Evolutionary conservation across 2,329 filamentous ascomycete species (phyloP).

Genomic region (Colletotrichum karsti): DNA sequence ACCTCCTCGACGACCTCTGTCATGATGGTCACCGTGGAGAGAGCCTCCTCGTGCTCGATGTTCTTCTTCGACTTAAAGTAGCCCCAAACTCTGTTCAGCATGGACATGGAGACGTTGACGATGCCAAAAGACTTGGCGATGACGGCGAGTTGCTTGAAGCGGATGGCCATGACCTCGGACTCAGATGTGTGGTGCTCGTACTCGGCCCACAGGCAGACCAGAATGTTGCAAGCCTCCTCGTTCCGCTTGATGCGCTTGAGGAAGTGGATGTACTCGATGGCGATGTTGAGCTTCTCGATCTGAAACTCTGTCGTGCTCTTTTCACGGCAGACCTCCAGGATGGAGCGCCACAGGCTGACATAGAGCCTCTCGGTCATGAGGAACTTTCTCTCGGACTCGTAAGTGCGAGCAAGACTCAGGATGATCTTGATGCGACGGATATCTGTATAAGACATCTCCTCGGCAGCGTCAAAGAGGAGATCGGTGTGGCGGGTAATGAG

Average conservation of each 20-base stretch:
- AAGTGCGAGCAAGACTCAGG: constrained; percentile 43
- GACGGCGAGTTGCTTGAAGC: constrained; percentile 43
- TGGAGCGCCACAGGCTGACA: constrained; percentile 47
- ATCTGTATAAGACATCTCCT: constrained; percentile 42
- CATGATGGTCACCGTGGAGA: constrained; percentile 43
- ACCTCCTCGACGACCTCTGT: constrained; percentile 49
- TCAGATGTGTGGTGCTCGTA: constrained; percentile 45
- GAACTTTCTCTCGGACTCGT: constrained; percentile 41
- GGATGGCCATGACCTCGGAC: constrained; percentile 41
- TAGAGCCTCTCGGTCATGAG: constrained; percentile 47
- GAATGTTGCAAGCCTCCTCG: constrained; percentile 47
- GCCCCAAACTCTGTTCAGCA: constrained; percentile 46
- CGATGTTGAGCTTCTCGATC: constrained; percentile 46
- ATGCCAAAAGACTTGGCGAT: constrained; percentile 43
- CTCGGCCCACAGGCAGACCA: constrained; percentile 50
- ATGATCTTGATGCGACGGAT: constrained; percentile 43
- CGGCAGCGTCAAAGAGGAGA: constrained; percentile 44
- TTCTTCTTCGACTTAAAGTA: constrained; percentile 47
- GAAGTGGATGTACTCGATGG: constrained; percentile 46
- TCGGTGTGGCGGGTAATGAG: not conserved
- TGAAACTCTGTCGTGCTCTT: constrained; percentile 42
- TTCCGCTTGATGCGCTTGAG: constrained; percentile 39
- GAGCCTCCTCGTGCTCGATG: constrained; percentile 41
- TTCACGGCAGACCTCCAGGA: constrained; percentile 41
- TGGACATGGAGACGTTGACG: constrained; percentile 40